phyloP scores from a whole-genome alignment of 2,329 filamentous ascomycete species.

The Orbilia brochopaga region DNA sequence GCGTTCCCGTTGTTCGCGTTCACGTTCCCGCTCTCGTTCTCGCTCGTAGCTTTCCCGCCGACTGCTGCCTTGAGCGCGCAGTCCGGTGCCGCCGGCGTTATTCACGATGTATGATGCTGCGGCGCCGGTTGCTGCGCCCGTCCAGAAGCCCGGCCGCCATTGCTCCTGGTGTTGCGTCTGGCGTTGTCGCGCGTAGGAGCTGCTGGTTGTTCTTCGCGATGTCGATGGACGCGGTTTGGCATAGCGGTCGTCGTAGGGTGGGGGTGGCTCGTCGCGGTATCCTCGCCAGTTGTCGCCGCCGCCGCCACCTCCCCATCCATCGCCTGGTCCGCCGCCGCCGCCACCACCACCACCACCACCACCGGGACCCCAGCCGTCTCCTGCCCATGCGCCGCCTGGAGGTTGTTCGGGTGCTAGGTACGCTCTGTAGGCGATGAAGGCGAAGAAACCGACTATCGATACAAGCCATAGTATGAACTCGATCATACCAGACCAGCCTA shows the following conservation, averaged over 20 bases:
- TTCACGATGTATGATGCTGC: constrained; percentile 32
- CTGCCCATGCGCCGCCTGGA: constrained; percentile 22
- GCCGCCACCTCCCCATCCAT: constrained; percentile 43
- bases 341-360: constrained; percentile 4
- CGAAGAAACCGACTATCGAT: constrained; percentile 44
- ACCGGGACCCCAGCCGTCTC: constrained; percentile 19
- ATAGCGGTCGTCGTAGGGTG: constrained; percentile 37
- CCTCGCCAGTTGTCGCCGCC: constrained; percentile 46
- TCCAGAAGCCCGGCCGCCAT: constrained; percentile 49
- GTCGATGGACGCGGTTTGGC: constrained; percentile 24
- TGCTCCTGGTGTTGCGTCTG: constrained; percentile 28
- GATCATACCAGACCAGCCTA: constrained; percentile 43
- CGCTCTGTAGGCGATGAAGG: constrained; percentile 39
- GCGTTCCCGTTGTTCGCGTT: constrained; percentile 19
- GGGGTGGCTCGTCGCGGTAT: constrained; percentile 41
- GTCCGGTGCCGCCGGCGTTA: constrained; percentile 3
- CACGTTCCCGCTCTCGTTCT: constrained; percentile 14
- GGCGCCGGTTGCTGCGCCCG: constrained; percentile 41
- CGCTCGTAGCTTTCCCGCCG: constrained; percentile 10
- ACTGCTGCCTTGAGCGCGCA: constrained; percentile 6
- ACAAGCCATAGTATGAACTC: constrained; percentile 44
- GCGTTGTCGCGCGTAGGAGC: constrained; percentile 17
- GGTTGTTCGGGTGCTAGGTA: constrained; percentile 33
- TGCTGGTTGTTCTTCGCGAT: constrained; percentile 21
- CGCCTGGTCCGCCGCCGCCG: constrained; percentile 32